Evolutionary conservation across 768 basidiomycete genomes (phyloP), one percentile per base, ranked within the genome.

Genomic region (Pholiota molesta): DNA sequence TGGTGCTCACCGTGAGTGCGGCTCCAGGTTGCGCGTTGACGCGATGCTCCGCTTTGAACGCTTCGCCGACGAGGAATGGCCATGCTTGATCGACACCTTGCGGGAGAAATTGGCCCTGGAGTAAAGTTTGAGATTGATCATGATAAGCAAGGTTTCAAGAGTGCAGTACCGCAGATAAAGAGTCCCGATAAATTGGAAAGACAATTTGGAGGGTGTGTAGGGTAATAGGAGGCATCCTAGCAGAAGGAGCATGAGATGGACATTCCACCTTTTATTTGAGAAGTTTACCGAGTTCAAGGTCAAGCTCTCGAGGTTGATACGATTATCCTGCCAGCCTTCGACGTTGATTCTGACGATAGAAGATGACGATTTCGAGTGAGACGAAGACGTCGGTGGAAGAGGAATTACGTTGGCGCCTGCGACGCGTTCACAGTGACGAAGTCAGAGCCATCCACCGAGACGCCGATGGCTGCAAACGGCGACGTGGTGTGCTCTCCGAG

Each of bases 121-220:
- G 14, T 14, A 5, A 23, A 51, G 28, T 3, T 17, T 14, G 52
- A 16, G 53, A 17, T 9, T 16, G 51, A 9, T 44, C 5, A n/a
- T 35, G 42, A 45, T 37, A 33, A 14, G 14, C 2, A 9, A 14
- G 39, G 11, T 14, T 14, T 13, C n/a, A 31, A 31, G 5, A 39
- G 21, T 9, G 17, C 72, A 77, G 57, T 66, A 85, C 83, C 47
- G 85, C 81, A 16, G 85, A 85, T 6, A 85, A 69, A 2, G 85
- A 85, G 66, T 86, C 84, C 86, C 85, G 45, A 87, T 84, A 66
- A 85, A 85, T 64, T 85, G 83, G 62, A 86, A 84, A 1, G 73
- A 69, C 10, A 85, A 69, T 39, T 74, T 73, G 3, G 79, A 79
- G 0, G 81, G 82, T 7, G 65, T 71, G 65, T 85, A 86, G 1